phyloP scores from a whole-genome alignment of 768 basidiomycete species.

The Macrolepiota fuliginosa region DNA sequence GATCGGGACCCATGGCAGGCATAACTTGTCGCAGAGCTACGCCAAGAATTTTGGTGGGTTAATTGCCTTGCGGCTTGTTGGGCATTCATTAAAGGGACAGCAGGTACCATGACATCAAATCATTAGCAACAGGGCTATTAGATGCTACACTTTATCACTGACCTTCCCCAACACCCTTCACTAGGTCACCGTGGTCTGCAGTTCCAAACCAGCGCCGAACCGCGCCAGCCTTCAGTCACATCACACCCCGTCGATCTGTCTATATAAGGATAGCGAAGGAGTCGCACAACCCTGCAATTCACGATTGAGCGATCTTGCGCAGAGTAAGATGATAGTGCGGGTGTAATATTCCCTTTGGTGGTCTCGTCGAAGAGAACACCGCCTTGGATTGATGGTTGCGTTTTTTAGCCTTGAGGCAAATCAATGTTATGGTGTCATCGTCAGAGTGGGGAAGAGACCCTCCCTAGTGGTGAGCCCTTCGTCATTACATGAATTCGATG shows the following conservation, averaged over 20 bases:
- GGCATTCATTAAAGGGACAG: background rate
- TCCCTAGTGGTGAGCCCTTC: conserved; percentile 4
- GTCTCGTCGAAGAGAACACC: background rate
- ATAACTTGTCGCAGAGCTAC: background rate
- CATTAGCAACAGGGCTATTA: background rate
- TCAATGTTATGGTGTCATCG: background rate
- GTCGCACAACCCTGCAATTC: conserved; percentile 3
- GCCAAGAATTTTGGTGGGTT: background rate
- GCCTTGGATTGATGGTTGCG: conserved; percentile 8
- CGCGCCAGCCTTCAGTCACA: conserved; percentile 5
- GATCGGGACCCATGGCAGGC: background rate
- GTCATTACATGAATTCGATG: background rate
- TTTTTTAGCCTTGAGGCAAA: conserved; percentile 7
- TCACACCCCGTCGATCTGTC: background rate
- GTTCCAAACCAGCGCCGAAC: conserved; percentile 8
- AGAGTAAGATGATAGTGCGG: conserved; percentile 8
- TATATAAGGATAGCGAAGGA: background rate
- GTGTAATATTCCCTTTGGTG: background rate
- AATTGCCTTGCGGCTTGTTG: background rate
- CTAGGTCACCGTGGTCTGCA: conserved; percentile 1
- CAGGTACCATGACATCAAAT: background rate
- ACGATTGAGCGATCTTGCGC: conserved; percentile 5
- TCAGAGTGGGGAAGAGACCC: background rate
- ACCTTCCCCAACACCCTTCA: background rate
- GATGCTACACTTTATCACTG: background rate